phyloP scores from a whole-genome alignment of 1,139 yeast species.

The Kodamaea fungicola region DNA sequence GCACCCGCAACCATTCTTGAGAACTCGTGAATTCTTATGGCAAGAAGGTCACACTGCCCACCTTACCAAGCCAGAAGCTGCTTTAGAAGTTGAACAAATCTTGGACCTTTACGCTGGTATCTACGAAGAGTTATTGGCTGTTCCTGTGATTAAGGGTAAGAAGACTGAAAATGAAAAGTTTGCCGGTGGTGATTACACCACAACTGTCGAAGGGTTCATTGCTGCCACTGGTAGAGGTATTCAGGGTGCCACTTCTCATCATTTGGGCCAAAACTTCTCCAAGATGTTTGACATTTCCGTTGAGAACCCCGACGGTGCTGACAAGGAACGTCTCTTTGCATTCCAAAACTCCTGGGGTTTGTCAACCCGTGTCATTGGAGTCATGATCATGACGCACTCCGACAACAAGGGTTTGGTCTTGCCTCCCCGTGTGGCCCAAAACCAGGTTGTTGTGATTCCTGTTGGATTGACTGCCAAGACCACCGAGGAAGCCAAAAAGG shows the following conservation, averaged over 20 bases:
- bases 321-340: slow-evolving; percentile 80
- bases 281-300: slow-evolving; percentile 96
- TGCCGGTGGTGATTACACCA: slow-evolving; percentile 96
- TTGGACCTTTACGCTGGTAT: slow-evolving; percentile 81
- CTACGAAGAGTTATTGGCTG: slow-evolving; percentile 90
- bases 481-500: slow-evolving; percentile 65
- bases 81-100: slow-evolving; percentile 79
- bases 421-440: slow-evolving; percentile 95
- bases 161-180: slow-evolving; percentile 98
- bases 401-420: slow-evolving; percentile 97
- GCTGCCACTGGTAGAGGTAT: slow-evolving; percentile 99
- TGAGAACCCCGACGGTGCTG: slow-evolving; percentile 89
- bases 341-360: slow-evolving; percentile 99
- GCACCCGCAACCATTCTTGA: slow-evolving; percentile 98
- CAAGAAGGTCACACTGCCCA: slow-evolving; percentile 99
- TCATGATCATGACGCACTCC: slow-evolving; percentile 98
- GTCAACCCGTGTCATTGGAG: slow-evolving; percentile 98
- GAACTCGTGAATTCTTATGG: slow-evolving; percentile 99
- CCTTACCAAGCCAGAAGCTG: slow-evolving; percentile 75
- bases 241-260: slow-evolving; percentile 98
- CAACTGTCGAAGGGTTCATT: slow-evolving; percentile 94
- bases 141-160: slow-evolving; percentile 92
- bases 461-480: slow-evolving; percentile 93
- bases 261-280: slow-evolving; percentile 96
- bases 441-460: slow-evolving; percentile 89